Evolutionary conservation across 345 rosid genomes (phyloP).

Genomic region (Linum tenue): DNA sequence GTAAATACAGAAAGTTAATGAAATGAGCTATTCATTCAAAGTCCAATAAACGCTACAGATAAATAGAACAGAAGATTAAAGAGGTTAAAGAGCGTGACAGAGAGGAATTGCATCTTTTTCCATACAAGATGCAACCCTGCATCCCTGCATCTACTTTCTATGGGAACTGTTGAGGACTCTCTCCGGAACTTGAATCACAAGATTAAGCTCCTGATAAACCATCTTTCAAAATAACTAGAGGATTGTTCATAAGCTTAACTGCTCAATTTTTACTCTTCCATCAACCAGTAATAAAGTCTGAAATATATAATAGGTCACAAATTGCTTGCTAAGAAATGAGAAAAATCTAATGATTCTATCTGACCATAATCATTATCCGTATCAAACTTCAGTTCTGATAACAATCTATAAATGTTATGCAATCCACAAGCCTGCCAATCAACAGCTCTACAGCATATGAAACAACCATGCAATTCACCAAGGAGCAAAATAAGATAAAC

Average conservation of each 20-base stretch:
- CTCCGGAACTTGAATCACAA: not conserved
- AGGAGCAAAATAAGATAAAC: constrained; percentile 3
- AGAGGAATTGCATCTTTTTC: not conserved
- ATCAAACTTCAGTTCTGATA: not conserved
- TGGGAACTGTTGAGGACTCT: not conserved
- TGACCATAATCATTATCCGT: not conserved
- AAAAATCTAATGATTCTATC: not conserved
- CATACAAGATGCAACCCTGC: not conserved
- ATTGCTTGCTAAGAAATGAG: not conserved
- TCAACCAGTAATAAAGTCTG: not conserved
- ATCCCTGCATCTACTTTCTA: not conserved
- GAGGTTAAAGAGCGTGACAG: not conserved
- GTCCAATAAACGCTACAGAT: not conserved
- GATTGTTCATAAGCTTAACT: too few species aligned
- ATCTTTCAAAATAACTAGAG: too few species aligned
- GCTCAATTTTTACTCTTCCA: not conserved
- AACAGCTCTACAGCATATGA: not conserved
- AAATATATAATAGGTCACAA: not conserved
- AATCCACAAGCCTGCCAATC: not conserved
- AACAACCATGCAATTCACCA: not conserved
- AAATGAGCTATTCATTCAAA: not conserved
- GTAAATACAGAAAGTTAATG: constrained; percentile 22
- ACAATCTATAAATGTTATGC: not conserved
- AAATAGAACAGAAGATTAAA: not conserved
- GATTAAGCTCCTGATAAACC: not conserved